Conservation (phyloP, 768 basidiomycete genomes). For the Cantharellus cinnabarinus region DNA sequence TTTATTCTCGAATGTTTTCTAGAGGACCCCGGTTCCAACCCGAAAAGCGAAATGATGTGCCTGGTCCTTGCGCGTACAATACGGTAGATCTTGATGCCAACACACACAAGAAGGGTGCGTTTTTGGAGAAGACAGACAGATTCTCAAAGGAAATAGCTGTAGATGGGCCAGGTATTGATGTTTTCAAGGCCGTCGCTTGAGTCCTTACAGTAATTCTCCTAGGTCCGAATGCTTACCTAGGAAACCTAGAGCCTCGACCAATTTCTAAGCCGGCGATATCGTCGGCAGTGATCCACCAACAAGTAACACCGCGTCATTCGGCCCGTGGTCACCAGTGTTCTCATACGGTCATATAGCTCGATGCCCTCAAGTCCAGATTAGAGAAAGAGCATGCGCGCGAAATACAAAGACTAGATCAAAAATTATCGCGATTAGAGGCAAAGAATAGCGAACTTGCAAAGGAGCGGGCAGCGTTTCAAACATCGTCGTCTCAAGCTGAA, state of each 20-base stretch:
- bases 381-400: background rate
- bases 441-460: background rate
- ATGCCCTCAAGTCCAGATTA: background rate
- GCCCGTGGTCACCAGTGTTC: background rate
- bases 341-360: background rate
- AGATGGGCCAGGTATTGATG: constrained; percentile 23
- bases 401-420: background rate
- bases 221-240: background rate
- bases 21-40: background rate
- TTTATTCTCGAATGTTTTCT: background rate
- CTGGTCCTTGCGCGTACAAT: constrained; percentile 32
- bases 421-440: background rate
- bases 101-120: constrained; percentile 34
- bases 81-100: constrained; percentile 19
- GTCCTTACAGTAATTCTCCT: background rate
- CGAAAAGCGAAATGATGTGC: constrained; percentile 19
- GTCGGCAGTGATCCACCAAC: background rate
- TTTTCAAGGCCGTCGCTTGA: background rate
- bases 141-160: constrained; percentile 27
- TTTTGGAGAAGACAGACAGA: constrained; percentile 35
- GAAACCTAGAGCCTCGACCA: background rate
- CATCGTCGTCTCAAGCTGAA: background rate
- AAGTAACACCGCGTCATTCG: background rate
- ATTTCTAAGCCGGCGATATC: background rate
- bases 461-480: background rate